Evolutionary conservation across 1,139 yeast genomes (phyloP).

Genomic region (Scheffersomyces lignicola): DNA sequence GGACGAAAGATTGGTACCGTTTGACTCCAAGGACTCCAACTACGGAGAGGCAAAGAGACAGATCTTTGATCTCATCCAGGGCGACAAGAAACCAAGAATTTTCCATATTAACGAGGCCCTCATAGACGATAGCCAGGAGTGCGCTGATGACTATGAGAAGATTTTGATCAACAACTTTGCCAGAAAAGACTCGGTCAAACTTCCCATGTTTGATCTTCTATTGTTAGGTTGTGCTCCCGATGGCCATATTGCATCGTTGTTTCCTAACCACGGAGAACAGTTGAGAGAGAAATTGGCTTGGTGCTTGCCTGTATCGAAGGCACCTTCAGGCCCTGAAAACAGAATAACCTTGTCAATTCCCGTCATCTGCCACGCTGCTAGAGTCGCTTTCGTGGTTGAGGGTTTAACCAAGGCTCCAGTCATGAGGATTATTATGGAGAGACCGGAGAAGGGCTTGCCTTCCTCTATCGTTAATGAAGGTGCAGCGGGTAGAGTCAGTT

Average conservation of each 20-base stretch:
- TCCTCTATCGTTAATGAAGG: slow-evolving; percentile 92
- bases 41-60: slow-evolving; percentile 86
- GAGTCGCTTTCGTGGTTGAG: slow-evolving; percentile 93
- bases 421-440: slow-evolving; percentile 88
- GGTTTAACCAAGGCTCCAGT: slow-evolving; percentile 96
- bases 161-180: slow-evolving; percentile 86
- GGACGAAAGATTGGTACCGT: slow-evolving; percentile 93
- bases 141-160: slow-evolving; percentile 92
- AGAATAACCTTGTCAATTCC: slow-evolving; percentile 94
- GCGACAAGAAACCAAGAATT: slow-evolving; percentile 62
- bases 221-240: slow-evolving; percentile 97
- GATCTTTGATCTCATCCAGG: slow-evolving; percentile 66
- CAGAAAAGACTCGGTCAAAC: slow-evolving; percentile 91
- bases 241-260: slow-evolving; percentile 94
- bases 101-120: slow-evolving; percentile 80
- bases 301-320: slow-evolving; percentile 92
- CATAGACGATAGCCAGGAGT: slow-evolving; percentile 84
- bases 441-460: slow-evolving; percentile 96
- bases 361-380: slow-evolving; percentile 89
- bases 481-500: slow-evolving; percentile 93
- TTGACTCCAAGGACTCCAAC: slow-evolving; percentile 79
- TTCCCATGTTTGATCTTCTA: slow-evolving; percentile 90
- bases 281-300: slow-evolving; percentile 91
- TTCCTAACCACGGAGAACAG: slow-evolving; percentile 85
- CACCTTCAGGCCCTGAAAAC: slow-evolving; percentile 86